Conservation (phyloP, 192 early-diverging fungal genomes). For the Backusella psychrophila region DNA sequence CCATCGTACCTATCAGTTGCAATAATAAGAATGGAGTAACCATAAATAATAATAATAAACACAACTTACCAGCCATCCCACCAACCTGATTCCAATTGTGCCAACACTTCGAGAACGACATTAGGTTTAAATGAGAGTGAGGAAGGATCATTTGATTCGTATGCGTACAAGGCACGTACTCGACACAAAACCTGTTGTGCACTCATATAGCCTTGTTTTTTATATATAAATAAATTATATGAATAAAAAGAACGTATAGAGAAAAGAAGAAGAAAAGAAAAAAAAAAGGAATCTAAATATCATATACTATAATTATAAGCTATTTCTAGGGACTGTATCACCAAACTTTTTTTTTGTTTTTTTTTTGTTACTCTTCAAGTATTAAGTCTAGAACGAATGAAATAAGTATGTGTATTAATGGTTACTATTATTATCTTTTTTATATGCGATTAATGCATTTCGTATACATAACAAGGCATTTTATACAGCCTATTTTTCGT, state of each 20-base stretch:
- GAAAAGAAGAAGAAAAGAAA: background rate
- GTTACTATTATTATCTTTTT: background rate
- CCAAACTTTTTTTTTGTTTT: background rate
- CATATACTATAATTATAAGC: background rate
- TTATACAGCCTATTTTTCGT: background rate
- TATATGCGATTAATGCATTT: background rate
- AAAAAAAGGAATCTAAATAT: background rate
- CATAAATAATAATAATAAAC: background rate
- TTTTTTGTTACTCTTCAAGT: background rate
- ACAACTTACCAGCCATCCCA: conserved; percentile 84
- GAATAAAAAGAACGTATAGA: background rate
- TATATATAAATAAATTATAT: background rate
- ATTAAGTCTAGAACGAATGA: background rate
- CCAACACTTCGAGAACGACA: conserved; percentile 89
- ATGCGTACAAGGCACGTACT: conserved; percentile 84
- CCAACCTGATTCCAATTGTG: conserved; percentile 92
- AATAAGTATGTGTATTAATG: background rate
- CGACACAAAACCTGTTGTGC: conserved; percentile 15
- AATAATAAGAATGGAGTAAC: background rate
- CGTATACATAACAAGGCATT: background rate
- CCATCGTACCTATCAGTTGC: conserved; percentile 47
- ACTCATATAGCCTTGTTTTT: conserved; percentile 5
- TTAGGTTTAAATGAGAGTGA: conserved; percentile 81
- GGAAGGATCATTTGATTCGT: conserved; percentile 73
- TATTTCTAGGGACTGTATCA: background rate